Conservation (phyloP, 805 yeast genomes). For the Komagataella pseudopastoris region DNA sequence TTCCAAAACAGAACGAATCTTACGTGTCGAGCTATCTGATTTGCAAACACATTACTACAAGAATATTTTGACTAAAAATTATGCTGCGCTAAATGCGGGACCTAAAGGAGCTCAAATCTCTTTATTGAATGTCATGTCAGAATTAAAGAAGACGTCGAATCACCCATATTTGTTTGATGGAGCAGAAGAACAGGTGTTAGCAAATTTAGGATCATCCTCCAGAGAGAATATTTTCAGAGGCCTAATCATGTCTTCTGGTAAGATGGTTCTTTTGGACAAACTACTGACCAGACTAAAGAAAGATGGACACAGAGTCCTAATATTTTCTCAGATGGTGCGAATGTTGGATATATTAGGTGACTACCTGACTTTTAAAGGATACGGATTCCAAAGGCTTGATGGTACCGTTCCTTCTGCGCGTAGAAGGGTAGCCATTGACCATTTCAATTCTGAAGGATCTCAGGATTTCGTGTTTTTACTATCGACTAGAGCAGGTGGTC, state of each 20-base stretch:
- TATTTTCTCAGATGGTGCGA: constrained; percentile 95
- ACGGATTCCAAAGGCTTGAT: constrained; percentile 83
- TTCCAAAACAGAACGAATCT: constrained; percentile 86
- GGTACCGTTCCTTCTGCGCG: constrained; percentile 95
- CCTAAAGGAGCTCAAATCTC: constrained; percentile 71
- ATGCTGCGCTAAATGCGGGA: constrained; percentile 83
- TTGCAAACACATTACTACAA: constrained; percentile 91
- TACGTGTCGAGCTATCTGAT: constrained; percentile 91
- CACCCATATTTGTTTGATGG: constrained; percentile 93
- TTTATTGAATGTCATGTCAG: constrained; percentile 84
- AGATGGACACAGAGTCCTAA: constrained; percentile 93
- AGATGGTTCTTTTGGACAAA: constrained; percentile 92
- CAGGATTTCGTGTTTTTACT: constrained; percentile 82
- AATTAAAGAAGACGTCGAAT: constrained; percentile 90
- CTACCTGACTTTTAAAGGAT: constrained; percentile 76
- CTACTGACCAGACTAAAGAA: constrained; percentile 68
- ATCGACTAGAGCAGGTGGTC: constrained; percentile 97
- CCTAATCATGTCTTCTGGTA: constrained; percentile 93
- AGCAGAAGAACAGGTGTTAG: constrained; percentile 73
- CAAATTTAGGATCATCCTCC: constrained; percentile 43
- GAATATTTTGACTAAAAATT: constrained; percentile 85
- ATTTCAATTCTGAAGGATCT: constrained; percentile 87
- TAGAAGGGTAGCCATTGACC: constrained; percentile 90
- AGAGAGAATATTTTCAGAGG: constrained; percentile 82
- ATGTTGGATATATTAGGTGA: constrained; percentile 93